Evolutionary conservation across 257 asterid genomes (phyloP), one percentile per base, ranked within the genome.

Genomic region (Nicotiana sylvestris): DNA sequence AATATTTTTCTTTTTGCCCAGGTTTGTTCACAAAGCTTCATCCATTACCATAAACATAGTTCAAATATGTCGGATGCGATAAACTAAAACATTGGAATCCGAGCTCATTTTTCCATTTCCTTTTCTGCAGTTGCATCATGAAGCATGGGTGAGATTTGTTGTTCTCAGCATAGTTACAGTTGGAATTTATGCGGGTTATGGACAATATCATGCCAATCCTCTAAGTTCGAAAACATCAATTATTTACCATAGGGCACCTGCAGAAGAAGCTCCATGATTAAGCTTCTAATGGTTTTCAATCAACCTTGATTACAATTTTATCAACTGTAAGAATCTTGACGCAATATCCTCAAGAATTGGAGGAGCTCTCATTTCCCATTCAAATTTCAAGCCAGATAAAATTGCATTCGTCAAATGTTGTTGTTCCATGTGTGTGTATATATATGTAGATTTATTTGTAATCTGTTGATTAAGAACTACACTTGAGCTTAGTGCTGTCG

Each of bases 101-200:
- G 35, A 79, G 18, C 76, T 49, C 55, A 25, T 66, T 46, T 79
- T 39, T 57, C 32, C 62, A 82, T 85, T 30, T 43, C 33, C 3
- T 81, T 57, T 68, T 80, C 80, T 88, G 91, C 96, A 95, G 98
- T 91, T 95, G 87, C 99, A 94, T 84, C 86, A 89, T 82, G 99
- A 95, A 92, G 99, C 96, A 76, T 93, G 98, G 99, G 92, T 87
- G 86, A 93, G 99, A 90, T 95, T 95, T 87, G 91, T 89, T 15
- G 86, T 88, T 83, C 89, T 95, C 81, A 92, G 95, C 93, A 81
- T 92, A 76, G 78, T 94, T 79, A 30, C 91, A 77, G 88, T 95
- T 78, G 93, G 90, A 39, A 55, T 92, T 53, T 95, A 95, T 86
- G 97, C 97, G 76, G 88, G 88, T 66, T 95, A 95, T 51, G 97